Base-by-base conservation (phyloP, 1,284 basidiomycete species). In the Leccinum laetum region DNA sequence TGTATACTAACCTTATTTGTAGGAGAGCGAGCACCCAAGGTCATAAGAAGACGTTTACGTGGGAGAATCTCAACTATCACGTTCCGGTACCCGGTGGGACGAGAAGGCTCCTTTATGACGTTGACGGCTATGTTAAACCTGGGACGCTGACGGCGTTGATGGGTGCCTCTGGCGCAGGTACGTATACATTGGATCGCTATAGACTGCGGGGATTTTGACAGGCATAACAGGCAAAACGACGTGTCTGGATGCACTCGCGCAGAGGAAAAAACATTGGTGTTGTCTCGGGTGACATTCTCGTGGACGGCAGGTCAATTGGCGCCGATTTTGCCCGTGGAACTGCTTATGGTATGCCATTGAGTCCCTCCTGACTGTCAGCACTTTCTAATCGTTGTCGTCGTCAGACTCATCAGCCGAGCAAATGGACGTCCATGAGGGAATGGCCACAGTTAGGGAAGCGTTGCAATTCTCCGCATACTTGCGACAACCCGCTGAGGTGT, bases 91-190 rank as follows among this genome's bases (percentile, higher is more conserved):
- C 90, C 52, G 88, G 86, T 26, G 90, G 94, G 56, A 81, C 82
- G 4, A 84, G 84, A 18, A 84, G 90, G 61, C 83, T 97, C 46
- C 83, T 97, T 60, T 88, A 96, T 73, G 88, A 95, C 71, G 90
- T 97, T n/a, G 88, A 85, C 71, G 95, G 95, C 0, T 97, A 90
- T 78, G 93, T 96, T 65, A 91, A 90, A 70, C 94, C 94, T n/a
- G 93, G 92, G 11, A 93, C 90, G 18, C 79, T 97, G 70, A 92
- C 89, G 1, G 90, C 86, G 35, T 81, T 92, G 26, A 90, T 91
- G 89, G 89, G 94, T 66, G 91, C 92, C 3, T 92, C 90, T 67
- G 95, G 95, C 70, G 89, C 90, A 68, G 81, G 81, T 75, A 61
- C 8, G 76, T 72, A 44, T 21, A 2, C 16, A 9, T 44, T 41